Conservation (phyloP, 306 rosid species). For the Pterocarpus macrocarpus region DNA sequence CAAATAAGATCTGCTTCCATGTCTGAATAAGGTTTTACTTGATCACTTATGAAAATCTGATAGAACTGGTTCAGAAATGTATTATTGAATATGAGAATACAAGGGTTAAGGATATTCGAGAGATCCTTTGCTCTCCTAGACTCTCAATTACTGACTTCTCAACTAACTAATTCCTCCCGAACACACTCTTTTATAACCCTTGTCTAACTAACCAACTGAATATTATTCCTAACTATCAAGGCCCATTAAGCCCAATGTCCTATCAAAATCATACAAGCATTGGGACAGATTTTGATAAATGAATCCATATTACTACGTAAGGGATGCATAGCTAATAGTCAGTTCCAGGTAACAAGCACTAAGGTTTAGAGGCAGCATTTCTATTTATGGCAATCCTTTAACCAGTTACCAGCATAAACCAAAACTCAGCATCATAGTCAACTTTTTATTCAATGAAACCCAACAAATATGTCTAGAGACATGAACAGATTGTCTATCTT, state of each 20-base stretch:
- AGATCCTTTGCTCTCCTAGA: no score
- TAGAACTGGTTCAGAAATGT: no score
- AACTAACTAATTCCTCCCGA: no score
- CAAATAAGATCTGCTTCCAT: conserved; percentile 6
- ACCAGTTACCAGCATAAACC: no score
- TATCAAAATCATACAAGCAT: conserved; percentile 3
- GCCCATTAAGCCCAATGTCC: no score
- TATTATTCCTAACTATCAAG: no score
- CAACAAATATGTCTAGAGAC: neutral
- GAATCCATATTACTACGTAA: conserved; percentile 19
- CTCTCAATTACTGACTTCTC: no score
- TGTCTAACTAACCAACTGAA: no score
- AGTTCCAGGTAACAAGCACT: conserved; percentile 30
- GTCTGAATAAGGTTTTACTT: conserved; percentile 15
- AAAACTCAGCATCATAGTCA: neutral
- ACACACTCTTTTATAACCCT: no score
- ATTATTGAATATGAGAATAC: no score
- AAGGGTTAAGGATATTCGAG: no score
- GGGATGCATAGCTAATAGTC: neutral
- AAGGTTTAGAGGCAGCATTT: neutral
- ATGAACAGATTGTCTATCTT: neutral
- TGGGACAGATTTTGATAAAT: conserved; percentile 16
- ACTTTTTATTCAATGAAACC: neutral
- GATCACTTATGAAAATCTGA: conserved; percentile 7
- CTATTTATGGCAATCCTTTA: neutral